phyloP scores from a whole-genome alignment of 1,139 yeast species.

The Pichia sp. region DNA sequence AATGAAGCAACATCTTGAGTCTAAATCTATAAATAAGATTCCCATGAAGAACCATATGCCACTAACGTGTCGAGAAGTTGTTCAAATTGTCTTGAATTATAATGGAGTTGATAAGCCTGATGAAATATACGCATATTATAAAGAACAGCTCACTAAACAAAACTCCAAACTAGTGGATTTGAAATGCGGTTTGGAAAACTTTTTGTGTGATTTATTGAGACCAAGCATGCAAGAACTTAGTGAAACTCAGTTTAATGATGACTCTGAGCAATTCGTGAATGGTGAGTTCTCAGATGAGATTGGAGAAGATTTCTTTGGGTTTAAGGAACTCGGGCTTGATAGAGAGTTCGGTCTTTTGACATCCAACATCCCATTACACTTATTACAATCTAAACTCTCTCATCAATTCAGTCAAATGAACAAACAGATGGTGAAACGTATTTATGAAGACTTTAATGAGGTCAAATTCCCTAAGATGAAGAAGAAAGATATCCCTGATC shows the following conservation, averaged over 20 bases:
- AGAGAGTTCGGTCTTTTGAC: slow-evolving; percentile 86
- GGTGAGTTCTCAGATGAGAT: slow-evolving; percentile 92
- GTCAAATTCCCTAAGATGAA: slow-evolving; percentile 40
- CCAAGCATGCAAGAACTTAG: slow-evolving; percentile 72
- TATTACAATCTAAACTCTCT: slow-evolving; percentile 71
- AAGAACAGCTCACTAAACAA: slow-evolving; percentile 67
- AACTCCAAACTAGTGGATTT: slow-evolving; percentile 63
- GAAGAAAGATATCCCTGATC: slow-evolving; percentile 45
- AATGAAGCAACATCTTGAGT: slow-evolving; percentile 63
- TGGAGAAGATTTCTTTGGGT: slow-evolving; percentile 97
- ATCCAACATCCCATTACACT: slow-evolving; percentile 81
- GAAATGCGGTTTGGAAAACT: slow-evolving; percentile 58
- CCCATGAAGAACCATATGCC: slow-evolving; percentile 28
- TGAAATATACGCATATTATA: slow-evolving; percentile 64
- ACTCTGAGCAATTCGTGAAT: slow-evolving; percentile 86
- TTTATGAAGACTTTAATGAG: slow-evolving; percentile 57
- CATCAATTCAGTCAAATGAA: slow-evolving; percentile 39
- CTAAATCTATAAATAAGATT: slow-evolving; percentile 43
- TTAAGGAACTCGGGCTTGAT: slow-evolving; percentile 87
- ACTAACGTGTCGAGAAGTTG: slow-evolving; percentile 38
- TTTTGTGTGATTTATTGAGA: slow-evolving; percentile 72
- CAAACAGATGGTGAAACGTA: slow-evolving; percentile 42
- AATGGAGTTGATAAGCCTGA: slow-evolving; percentile 84
- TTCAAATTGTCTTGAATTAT: slow-evolving; percentile 63
- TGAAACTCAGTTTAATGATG: slow-evolving; percentile 78